A percentile compares a stretch with the other conserved stretches of the same genome.
These are phyloP conservation scores for Epichloe uncinata DNA, from an alignment of 2,329 filamentous ascomycete genomes.

Conservation along the genomic window DNA sequence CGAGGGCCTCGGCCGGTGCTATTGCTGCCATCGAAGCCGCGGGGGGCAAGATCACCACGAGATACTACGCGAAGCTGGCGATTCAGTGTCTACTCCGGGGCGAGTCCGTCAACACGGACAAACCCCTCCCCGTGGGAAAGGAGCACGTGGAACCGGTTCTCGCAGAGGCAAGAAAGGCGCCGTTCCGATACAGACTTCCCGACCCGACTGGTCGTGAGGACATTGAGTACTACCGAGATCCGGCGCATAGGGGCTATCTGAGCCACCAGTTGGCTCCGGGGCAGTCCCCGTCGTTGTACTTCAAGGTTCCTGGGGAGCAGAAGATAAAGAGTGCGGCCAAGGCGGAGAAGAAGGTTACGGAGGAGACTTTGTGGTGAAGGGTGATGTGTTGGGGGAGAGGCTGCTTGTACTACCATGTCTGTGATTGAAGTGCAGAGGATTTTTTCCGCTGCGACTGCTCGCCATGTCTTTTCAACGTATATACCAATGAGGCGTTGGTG, in stretches of 20 bases:
- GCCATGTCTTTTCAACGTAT: neutral
- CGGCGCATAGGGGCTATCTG: slow-evolving; percentile 81
- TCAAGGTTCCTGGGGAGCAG: slow-evolving; percentile 43
- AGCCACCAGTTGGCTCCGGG: slow-evolving; percentile 66
- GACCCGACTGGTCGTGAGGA: slow-evolving; percentile 84
- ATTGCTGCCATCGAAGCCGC: slow-evolving; percentile 73
- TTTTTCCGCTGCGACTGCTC: too few relatives aligned
- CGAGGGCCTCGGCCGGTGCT: slow-evolving; percentile 68
- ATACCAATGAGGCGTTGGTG: neutral
- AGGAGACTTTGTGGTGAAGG: slow-evolving; percentile 26
- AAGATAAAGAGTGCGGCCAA: slow-evolving; percentile 33
- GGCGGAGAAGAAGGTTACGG: slow-evolving; percentile 29
- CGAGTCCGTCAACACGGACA: slow-evolving; percentile 50
- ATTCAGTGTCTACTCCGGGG: slow-evolving; percentile 59
- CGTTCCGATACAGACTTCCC: slow-evolving; percentile 65
- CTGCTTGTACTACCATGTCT: neutral
- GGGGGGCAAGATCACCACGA: slow-evolving; percentile 75
- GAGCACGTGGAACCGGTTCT: slow-evolving; percentile 40
- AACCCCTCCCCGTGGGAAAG: slow-evolving; percentile 53
- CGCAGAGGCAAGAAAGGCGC: slow-evolving; percentile 30
- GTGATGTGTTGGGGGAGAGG: neutral
- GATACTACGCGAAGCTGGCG: slow-evolving; percentile 77
- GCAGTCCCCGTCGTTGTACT: slow-evolving; percentile 93
- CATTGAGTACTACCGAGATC: slow-evolving; percentile 93
- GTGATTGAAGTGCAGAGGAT: neutral